phyloP scores from a whole-genome alignment of 164 flowering plant genomes.

The Stephania cephalantha region DNA sequence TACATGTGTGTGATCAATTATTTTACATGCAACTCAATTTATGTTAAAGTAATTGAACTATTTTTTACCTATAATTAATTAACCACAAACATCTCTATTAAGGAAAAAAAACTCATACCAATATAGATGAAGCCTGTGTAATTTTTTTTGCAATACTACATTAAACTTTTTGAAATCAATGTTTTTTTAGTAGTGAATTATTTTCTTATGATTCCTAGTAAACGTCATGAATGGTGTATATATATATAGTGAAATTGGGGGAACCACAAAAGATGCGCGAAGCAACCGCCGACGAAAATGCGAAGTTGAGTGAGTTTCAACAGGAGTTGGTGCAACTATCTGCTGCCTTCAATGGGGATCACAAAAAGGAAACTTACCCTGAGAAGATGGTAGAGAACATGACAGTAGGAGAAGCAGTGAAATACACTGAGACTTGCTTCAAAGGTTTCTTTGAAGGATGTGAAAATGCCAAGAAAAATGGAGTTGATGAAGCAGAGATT shows the following conservation, averaged over 20 bases:
- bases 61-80: not conserved
- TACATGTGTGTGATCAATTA: not conserved
- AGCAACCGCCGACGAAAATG: slow-evolving; percentile 34
- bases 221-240: slow-evolving; percentile 3
- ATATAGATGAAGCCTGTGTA: not conserved
- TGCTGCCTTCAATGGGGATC: slow-evolving; percentile 56
- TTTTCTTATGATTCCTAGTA: not conserved
- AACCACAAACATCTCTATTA: not conserved
- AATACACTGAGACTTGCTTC: slow-evolving; percentile 41
- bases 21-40: not conserved
- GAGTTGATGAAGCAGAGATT: slow-evolving; percentile 31
- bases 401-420: slow-evolving; percentile 39
- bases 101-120: not conserved
- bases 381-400: slow-evolving; percentile 51
- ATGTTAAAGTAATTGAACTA: not conserved
- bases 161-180: not conserved
- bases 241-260: slow-evolving; percentile 36
- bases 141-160: not conserved
- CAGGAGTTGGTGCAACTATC: slow-evolving; percentile 60
- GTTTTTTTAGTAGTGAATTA: not conserved
- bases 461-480: slow-evolving; percentile 29
- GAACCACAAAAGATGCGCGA: slow-evolving; percentile 42
- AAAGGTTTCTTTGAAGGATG: slow-evolving; percentile 38
- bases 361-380: slow-evolving; percentile 39
- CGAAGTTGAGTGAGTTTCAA: slow-evolving; percentile 56